These are phyloP conservation scores for Fomitopsis palustris DNA, from an alignment of 1,284 basidiomycete genomes.

Conservation along the genomic window DNA sequence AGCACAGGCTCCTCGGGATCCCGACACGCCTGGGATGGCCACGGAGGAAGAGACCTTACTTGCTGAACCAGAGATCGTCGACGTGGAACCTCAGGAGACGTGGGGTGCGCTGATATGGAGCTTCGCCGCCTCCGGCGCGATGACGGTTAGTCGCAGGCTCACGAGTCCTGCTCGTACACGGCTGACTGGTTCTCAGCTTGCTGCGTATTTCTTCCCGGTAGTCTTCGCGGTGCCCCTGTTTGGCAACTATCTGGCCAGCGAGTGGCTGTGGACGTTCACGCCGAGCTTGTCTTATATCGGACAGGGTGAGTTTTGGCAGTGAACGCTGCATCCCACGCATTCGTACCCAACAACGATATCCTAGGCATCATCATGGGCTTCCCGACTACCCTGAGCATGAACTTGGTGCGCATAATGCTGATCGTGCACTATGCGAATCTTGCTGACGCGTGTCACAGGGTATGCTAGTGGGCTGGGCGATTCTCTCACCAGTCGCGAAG, in stretches of 20 bases:
- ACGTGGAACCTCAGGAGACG: conserved; percentile 41
- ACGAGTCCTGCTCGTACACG: neutral
- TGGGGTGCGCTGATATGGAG: conserved; percentile 76
- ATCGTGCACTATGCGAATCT: neutral
- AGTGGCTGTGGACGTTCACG: conserved; percentile 95
- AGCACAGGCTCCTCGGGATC: conserved; percentile 25
- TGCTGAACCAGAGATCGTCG: conserved; percentile 13
- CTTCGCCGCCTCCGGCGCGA: conserved; percentile 63
- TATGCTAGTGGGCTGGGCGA: conserved; percentile 94
- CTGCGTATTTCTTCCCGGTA: conserved; percentile 84
- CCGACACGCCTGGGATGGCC: conserved; percentile 3
- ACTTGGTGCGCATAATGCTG: conserved; percentile 48
- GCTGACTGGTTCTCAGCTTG: conserved; percentile 46
- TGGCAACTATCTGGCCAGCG: conserved; percentile 78
- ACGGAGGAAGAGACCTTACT: conserved; percentile 3
- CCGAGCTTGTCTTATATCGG: conserved; percentile 91
- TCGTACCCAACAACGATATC: too few species aligned
- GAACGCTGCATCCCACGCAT: too few species aligned
- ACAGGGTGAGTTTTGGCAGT: conserved; percentile 52
- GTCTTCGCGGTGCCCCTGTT: conserved; percentile 91
- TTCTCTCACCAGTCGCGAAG: conserved; percentile 87
- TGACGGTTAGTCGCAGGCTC: conserved; percentile 58
- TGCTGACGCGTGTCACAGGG: conserved; percentile 44
- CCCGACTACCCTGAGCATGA: conserved; percentile 93
- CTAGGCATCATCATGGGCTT: conserved; percentile 97